Base-by-base conservation (phyloP, 108 stramenopile genomes). In the Hondaea fermentalgiana region DNA sequence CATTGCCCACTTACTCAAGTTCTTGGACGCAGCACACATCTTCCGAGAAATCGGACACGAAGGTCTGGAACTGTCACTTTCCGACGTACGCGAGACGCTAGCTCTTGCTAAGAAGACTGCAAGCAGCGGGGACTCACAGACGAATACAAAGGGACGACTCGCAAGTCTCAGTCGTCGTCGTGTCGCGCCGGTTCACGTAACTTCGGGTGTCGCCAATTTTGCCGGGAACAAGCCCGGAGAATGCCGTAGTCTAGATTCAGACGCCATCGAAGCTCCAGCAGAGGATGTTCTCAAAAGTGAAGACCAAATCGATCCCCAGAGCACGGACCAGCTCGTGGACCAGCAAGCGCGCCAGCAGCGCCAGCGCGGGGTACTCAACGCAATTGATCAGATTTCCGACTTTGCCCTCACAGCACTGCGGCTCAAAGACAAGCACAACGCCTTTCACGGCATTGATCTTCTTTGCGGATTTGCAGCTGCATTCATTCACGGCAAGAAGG, bases 351-450 rank as follows among this genome's bases (percentile, higher is more conserved):
- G 59, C 19, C 55, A 57, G 55, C 21, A 14, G 4, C 25, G 64
- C 21, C 76, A 83, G 28, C 45, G 51, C 45, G 51, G 76, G 28
- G 76, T 83, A 43, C n/a, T 83, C 0, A 14, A 47, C 28, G 12
- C 49, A 6, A 14, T 83, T 14, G 76, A 83, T 83, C 49, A 83
- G 51, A 83, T 83, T 35, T 83, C 76, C 6, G 76, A 83, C 76
- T 83, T 53, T 83, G 45, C 76, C 0, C 49, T 83, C 14, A 53
- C 49, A 0, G 76, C 76, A 23, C 76, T 83, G 6, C 76, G 76
- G 49, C 76, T 83, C 49, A 83, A 83, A 35, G 76, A 83, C 23
- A 83, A 83, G 23, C 76, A 83, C 76, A 83, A 83, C 5, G 76
- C 76, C 3, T 83, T 83, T 35, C 76, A 83, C 28, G 76, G 76